phyloP scores from a whole-genome alignment of 2,329 filamentous ascomycete species.

The Elsinoe arachidis region DNA sequence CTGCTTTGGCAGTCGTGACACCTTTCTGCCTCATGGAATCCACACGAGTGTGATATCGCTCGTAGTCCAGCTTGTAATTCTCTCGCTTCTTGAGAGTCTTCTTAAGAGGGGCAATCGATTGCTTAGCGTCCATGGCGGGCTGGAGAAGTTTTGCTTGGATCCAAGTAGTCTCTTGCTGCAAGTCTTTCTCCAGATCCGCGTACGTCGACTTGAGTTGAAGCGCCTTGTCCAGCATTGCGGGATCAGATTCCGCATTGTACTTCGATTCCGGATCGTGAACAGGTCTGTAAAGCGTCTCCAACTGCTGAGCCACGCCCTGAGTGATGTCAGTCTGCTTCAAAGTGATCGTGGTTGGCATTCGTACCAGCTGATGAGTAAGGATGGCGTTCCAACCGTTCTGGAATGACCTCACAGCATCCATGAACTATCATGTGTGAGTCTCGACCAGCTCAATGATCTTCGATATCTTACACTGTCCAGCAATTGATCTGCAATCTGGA shows the following conservation, averaged over 20 bases:
- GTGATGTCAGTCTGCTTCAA: slow-evolving; percentile 19
- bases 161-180: slow-evolving; percentile 60
- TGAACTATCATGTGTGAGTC: slow-evolving; percentile 36
- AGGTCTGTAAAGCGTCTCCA: slow-evolving; percentile 66
- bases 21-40: slow-evolving; percentile 62
- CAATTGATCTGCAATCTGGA: slow-evolving; percentile 69
- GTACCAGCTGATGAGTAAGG: slow-evolving; percentile 35
- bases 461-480: slow-evolving; percentile 53
- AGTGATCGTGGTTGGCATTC: background rate
- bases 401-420: slow-evolving; percentile 68
- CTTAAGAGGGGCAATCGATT: slow-evolving; percentile 59
- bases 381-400: slow-evolving; percentile 70
- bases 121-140: slow-evolving; percentile 61
- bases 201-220: slow-evolving; percentile 58
- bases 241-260: slow-evolving; percentile 43
- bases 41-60: slow-evolving; percentile 64
- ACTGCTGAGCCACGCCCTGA: slow-evolving; percentile 54
- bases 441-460: background rate
- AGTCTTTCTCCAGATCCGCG: slow-evolving; percentile 60
- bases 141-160: slow-evolving; percentile 63
- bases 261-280: slow-evolving; percentile 59
- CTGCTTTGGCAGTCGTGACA: slow-evolving; percentile 63
- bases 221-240: slow-evolving; percentile 54
- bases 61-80: slow-evolving; percentile 62
- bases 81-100: slow-evolving; percentile 81